Base-by-base conservation (phyloP, 2,329 filamentous ascomycete genomes). In the Ilyonectria destructans region DNA sequence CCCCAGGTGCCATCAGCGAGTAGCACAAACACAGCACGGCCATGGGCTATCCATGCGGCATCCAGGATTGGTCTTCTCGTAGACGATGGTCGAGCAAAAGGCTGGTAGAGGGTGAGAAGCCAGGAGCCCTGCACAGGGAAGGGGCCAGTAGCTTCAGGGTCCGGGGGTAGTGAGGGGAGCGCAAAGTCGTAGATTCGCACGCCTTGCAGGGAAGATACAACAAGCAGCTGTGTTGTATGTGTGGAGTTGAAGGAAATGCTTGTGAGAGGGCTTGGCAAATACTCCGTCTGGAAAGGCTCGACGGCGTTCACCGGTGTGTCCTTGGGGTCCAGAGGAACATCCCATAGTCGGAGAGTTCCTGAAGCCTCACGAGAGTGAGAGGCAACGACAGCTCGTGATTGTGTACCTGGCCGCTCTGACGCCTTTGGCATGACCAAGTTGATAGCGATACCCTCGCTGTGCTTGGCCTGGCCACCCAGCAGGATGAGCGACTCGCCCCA, bases 1-100 rank as follows among this genome's bases (percentile, higher is more conserved):
- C 89, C 90, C 90, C 90, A 92, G 76, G 90, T 89, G 7, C 90
- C 90, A 71, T 92, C 90, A 1, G 87, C 86, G 4, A 91, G 81
- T 2, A 92, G 81, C 1, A 84, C 83, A 46, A 92, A 80, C 31
- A 92, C 81, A 6, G 90, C 89, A 54, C 87, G 85, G 10, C 90
- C 90, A 66, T 87, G 86, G 2, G 86, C 82, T 55, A 91, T 86
- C 90, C 90, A 92, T 6, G 86, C 84, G 1, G 90, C 88, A 56
- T 89, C 89, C 15, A 91, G 78, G n/a, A 92, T 85, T 0, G 86
- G 86, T 72, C 91, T 92, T 49, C 90, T 84, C 2, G 84, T 78
- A 6, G 84, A 76, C 17, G 84, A 83, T 19, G 85, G 82, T 51
- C 85, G 84, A 31, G 84, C 77, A 74, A 90, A 89, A 0, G 87